A percentile compares a stretch with the other conserved stretches of the same genome.
Conservation (phyloP, 768 basidiomycete species). For the Suillus tomentosus region DNA sequence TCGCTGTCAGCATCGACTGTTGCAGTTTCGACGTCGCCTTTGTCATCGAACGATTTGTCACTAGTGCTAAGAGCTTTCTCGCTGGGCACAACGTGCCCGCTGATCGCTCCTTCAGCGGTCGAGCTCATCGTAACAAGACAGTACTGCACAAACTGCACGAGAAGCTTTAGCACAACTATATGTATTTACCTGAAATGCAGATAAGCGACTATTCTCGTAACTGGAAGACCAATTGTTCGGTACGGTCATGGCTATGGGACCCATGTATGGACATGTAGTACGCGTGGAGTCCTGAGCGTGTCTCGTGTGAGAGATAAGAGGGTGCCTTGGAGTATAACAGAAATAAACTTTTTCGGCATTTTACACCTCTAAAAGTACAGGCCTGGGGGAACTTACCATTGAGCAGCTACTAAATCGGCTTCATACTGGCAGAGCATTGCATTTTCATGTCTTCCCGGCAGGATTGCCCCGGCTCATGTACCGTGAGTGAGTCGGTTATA, state of each 20-base stretch:
- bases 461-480: neutral
- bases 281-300: neutral
- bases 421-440: too few species aligned
- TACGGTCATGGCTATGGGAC: too few species aligned
- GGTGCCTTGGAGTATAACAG: neutral
- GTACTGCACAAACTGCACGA: neutral
- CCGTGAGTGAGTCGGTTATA: neutral
- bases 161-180: neutral
- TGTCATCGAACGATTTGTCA: constrained; percentile 33
- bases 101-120: constrained; percentile 6
- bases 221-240: neutral
- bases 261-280: neutral
- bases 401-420: too few species aligned
- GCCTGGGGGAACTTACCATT: too few species aligned
- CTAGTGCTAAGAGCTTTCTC: constrained; percentile 11
- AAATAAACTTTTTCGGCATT: neutral
- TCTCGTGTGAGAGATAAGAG: neutral
- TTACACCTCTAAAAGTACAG: too few species aligned
- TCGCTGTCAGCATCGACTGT: constrained; percentile 26
- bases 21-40: constrained; percentile 36
- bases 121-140: constrained; percentile 2
- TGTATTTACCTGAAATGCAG: neutral
- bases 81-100: constrained; percentile 4
- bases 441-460: too few species aligned
- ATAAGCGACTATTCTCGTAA: constrained; percentile 12